Evolutionary conservation across 1,139 yeast species (phyloP).

Genomic region (Barnettozyma hawaiiensis): DNA sequence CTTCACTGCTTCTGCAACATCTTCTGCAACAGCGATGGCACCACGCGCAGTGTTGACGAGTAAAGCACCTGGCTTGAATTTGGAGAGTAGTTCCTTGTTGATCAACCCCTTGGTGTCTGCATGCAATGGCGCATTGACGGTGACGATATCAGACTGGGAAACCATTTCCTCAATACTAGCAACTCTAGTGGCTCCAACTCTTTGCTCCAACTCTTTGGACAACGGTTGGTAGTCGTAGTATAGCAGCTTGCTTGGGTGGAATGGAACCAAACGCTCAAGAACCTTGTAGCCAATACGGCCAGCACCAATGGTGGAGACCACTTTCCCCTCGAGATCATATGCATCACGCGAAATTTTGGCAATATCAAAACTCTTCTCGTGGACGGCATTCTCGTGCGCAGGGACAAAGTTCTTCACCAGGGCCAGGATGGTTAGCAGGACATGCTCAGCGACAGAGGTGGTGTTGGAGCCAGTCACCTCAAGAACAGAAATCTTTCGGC

Average conservation of each 20-base stretch:
- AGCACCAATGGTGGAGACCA: slow-evolving; percentile 73
- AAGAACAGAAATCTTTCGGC: slow-evolving; percentile 53
- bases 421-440: slow-evolving; percentile 64
- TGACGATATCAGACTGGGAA: slow-evolving; percentile 63
- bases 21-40: slow-evolving; percentile 68
- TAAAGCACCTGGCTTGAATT: slow-evolving; percentile 75
- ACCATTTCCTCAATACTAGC: slow-evolving; percentile 64
- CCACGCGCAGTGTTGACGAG: slow-evolving; percentile 84
- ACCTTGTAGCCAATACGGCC: slow-evolving; percentile 81
- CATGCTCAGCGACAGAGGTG: slow-evolving; percentile 79
- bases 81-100: slow-evolving; percentile 59
- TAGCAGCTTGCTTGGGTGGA: slow-evolving; percentile 66
- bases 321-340: slow-evolving; percentile 72
- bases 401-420: slow-evolving; percentile 76
- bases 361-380: slow-evolving; percentile 63
- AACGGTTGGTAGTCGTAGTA: slow-evolving; percentile 75
- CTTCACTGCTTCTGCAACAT: slow-evolving; percentile 66
- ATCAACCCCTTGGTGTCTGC: slow-evolving; percentile 62
- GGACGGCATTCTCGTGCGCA: slow-evolving; percentile 62
- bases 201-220: slow-evolving; percentile 50
- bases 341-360: slow-evolving; percentile 72
- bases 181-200: slow-evolving; percentile 56
- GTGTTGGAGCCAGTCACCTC: slow-evolving; percentile 86
- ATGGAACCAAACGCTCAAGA: slow-evolving; percentile 65
- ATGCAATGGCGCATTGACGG: slow-evolving; percentile 76